Conservation (phyloP, 2,329 filamentous ascomycete genomes). For the Penicillium sp. region DNA sequence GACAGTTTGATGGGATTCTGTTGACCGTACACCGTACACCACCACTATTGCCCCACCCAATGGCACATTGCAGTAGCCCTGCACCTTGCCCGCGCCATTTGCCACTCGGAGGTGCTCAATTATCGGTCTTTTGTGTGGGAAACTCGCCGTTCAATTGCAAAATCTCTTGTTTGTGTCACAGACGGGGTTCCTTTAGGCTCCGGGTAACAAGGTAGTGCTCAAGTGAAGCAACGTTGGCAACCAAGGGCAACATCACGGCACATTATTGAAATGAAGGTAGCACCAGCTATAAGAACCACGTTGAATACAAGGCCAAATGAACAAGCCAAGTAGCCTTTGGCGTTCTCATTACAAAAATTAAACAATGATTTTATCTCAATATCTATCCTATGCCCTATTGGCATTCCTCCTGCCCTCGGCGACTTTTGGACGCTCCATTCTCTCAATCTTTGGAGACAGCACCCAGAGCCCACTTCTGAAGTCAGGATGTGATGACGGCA, state of each 20-base stretch:
- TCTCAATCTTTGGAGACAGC: not conserved
- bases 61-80: not conserved
- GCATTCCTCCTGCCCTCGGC: slow-evolving; percentile 4
- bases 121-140: not conserved
- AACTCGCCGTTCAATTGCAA: not conserved
- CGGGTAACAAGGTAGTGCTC: not conserved
- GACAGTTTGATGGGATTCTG: not conserved
- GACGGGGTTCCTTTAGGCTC: not conserved
- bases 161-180: not conserved
- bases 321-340: not conserved
- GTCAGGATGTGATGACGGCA: slow-evolving; percentile 21
- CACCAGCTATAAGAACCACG: not conserved
- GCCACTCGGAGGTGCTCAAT: slow-evolving; percentile 6
- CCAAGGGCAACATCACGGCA: not conserved
- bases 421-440: slow-evolving; percentile 1
- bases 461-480: not conserved
- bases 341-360: not conserved
- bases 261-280: not conserved
- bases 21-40: not conserved
- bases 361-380: slow-evolving; percentile 6
- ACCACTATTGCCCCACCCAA: not conserved
- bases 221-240: slow-evolving; percentile 1
- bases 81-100: not conserved
- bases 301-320: not conserved
- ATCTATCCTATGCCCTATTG: not conserved